Evolutionary conservation across 352 stramenopile genomes (phyloP), one percentile per base, ranked within the genome.

Genomic region (Pythium volutum): DNA sequence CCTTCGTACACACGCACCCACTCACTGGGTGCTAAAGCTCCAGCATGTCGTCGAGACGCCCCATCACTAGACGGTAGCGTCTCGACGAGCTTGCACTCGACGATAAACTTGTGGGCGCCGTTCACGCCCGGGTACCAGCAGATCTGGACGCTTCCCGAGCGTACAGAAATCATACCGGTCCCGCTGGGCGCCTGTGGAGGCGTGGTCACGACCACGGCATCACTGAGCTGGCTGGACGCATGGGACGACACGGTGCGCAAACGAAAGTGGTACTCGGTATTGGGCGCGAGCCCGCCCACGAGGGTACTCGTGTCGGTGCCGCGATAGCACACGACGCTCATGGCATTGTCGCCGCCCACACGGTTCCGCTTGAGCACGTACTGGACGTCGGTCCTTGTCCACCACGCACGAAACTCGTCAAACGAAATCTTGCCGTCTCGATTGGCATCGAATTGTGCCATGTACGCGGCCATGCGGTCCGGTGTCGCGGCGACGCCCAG

Each of bases 371-470:
- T 96, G 56, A 97, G 58, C 14, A 95, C 82, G 61, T 90, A 96
- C 39, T 88, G 80, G 2, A 94, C 82, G 45, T 92, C 80, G 0
- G 78, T 62, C 7, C 79, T 74, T 48, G 69, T 89, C 92, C 92
- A 98, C 91, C 92, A 97, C 18, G 68, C 63, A 36, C 79, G 82
- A 51, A 98, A 97, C 64, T 97, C 85, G 2, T 77, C 42, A 47
- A 93, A 95, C 31, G 83, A 93, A 34, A 98, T 85, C 49, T 79
- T 84, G 51, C 87, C 90, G 62, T 96, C 84, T 14, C 73, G 67
- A 62, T 96, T 77, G 5, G 71, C 67, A 47, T 96, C 89, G 31
- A 97, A 93, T 45, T 85, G 84, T 31, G 74, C 71, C 57, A 96
- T 76, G 43, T 96, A 96, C n/a, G 82, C 76, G 20, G 76, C 74